These are phyloP conservation scores for Naegleria gruberi DNA, from an alignment of 208 protist species.

Conservation along the genomic window DNA sequence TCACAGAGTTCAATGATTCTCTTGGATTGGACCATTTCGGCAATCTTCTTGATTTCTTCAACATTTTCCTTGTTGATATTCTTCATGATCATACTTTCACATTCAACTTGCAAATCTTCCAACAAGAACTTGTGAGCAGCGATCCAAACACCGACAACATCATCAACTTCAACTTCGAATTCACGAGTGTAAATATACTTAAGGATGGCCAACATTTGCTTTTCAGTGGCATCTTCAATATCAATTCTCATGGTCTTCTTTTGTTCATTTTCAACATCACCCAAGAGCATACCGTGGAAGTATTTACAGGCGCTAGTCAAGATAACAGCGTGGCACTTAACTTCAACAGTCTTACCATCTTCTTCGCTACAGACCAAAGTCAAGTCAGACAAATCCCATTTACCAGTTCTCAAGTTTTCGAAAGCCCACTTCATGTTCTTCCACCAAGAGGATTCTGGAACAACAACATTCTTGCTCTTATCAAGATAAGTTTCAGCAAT, in stretches of 20 bases:
- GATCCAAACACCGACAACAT: constrained; percentile 23
- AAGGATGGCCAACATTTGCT: constrained; percentile 18
- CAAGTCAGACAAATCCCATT: not conserved
- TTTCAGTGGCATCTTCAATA: constrained; percentile 20
- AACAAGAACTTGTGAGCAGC: constrained; percentile 14
- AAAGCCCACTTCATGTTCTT: constrained; percentile 22
- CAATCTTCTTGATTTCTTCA: constrained; percentile 20
- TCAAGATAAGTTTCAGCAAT: constrained; percentile 18
- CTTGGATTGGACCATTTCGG: constrained; percentile 17
- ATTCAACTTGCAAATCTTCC: constrained; percentile 24
- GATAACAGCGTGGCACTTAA: constrained; percentile 6
- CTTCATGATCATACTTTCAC: constrained; percentile 22
- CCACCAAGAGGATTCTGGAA: constrained; percentile 21
- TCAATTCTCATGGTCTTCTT: constrained; percentile 23
- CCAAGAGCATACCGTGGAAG: constrained; percentile 22
- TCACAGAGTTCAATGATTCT: constrained; percentile 16
- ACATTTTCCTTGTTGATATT: constrained; percentile 21
- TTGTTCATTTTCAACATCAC: constrained; percentile 19
- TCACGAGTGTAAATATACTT: constrained; percentile 18
- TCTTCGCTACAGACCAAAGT: constrained; percentile 2
- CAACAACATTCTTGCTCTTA: constrained; percentile 19
- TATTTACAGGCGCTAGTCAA: constrained; percentile 20
- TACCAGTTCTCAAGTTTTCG: constrained; percentile 14
- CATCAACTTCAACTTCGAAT: constrained; percentile 18
- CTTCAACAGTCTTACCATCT: not conserved